phyloP scores from a whole-genome alignment of 805 yeast species.

The Ogataea paraovalis region DNA sequence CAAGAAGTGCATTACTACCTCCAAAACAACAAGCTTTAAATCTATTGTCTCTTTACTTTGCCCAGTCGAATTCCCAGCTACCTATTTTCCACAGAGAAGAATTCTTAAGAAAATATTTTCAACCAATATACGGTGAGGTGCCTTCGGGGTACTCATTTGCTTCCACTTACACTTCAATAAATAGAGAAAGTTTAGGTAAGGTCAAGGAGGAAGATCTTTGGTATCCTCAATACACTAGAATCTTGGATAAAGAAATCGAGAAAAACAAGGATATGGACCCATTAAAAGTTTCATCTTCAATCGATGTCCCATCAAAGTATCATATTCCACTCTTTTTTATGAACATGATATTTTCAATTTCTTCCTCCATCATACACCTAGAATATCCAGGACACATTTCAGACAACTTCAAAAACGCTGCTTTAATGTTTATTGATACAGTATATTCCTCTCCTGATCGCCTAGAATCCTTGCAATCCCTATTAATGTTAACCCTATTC shows the following conservation, averaged over 20 bases:
- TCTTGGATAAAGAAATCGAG: slow-evolving; percentile 28
- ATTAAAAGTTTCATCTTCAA: slow-evolving; percentile 32
- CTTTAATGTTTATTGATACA: slow-evolving; percentile 53
- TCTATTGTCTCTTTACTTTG: slow-evolving; percentile 61
- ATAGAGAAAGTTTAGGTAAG: slow-evolving; percentile 28
- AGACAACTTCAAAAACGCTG: slow-evolving; percentile 66
- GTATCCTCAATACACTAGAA: slow-evolving; percentile 39
- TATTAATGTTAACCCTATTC: slow-evolving; percentile 63
- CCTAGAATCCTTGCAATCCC: slow-evolving; percentile 69
- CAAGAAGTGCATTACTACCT: slow-evolving; percentile 53
- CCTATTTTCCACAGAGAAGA: slow-evolving; percentile 82
- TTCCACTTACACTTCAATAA: slow-evolving; percentile 48
- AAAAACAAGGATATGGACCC: slow-evolving; percentile 27
- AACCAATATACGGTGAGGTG: slow-evolving; percentile 75
- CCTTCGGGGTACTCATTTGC: slow-evolving; percentile 54
- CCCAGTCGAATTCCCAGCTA: slow-evolving; percentile 76
- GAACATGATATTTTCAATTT: slow-evolving; percentile 75
- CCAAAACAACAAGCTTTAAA: slow-evolving; percentile 66
- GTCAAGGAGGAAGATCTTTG: slow-evolving; percentile 39
- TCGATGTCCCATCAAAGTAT: slow-evolving; percentile 43
- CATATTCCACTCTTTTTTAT: slow-evolving; percentile 63
- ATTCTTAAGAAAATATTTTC: slow-evolving; percentile 61
- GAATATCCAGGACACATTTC: slow-evolving; percentile 63
- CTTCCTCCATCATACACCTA: slow-evolving; percentile 68
- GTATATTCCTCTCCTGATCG: slow-evolving; percentile 56